Base-by-base conservation (phyloP, 371 early-diverging fungal genomes). In the Circinella umbellata region DNA sequence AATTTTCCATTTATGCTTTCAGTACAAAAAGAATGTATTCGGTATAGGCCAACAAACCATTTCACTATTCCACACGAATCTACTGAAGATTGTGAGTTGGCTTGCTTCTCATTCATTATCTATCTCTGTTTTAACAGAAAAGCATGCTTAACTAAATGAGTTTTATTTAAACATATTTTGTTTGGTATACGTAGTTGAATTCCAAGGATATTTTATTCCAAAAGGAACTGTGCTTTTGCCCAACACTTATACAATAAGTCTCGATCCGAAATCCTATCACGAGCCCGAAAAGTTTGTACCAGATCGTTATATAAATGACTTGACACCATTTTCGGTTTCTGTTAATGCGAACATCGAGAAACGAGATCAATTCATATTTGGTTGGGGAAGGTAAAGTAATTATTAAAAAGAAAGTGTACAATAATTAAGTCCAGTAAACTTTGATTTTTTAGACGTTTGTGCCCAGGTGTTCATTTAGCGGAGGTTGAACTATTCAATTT, bases 381-480 rank as follows among this genome's bases (percentile, higher is more conserved):
- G 51, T 17, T 51, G 51, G 51, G 51, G 51, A 51, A 51, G 51
- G 51, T 51, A 51, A 17, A 15, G 5, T 13, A 51, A 5, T 35
- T 59, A 69, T 18, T 47, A 6, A 51, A 15, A 51, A 51, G 14
- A 8, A n/a, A 14, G 11, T 15, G 47, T 15, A 3, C 1, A 15
- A 15, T 11, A 47, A 15, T 3, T 3, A 47, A 47, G 11, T 15
- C 47, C 1, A 11, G 3, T 47, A 47, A 15, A 47, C 47, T 47
- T 42, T 42, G 42, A 42, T 42, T 6, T 42, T 42, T 5, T n/a
- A 61, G 61, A 38, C 61, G 61, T 15, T 17, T 37, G 10, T 61
- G 61, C 17, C 61, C 61, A 14, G 61, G 61, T 17, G 38, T 61
- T 37, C 61, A 61, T 64, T 48, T 64, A 35, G 65, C 36, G 9